Evolutionary conservation across 768 basidiomycete species (phyloP).

Genomic region (button mushroom (Agaricus bisporus)): DNA sequence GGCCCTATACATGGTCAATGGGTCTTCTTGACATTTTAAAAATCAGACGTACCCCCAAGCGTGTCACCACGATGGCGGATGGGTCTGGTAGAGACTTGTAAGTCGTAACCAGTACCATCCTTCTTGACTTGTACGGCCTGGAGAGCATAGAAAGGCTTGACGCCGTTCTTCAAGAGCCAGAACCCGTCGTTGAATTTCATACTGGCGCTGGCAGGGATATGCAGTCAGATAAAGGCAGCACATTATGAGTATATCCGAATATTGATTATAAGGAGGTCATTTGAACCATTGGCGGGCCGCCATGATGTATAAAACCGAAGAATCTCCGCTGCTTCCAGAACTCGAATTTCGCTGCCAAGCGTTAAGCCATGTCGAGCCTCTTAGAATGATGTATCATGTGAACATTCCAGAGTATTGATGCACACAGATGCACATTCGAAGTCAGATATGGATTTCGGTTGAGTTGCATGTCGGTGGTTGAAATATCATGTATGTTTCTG

Average conservation of each 20-base stretch:
- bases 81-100: constrained; percentile 55
- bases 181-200: constrained; percentile 78
- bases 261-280: constrained; percentile 2
- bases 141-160: constrained; percentile 54
- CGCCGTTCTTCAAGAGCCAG: constrained; percentile 59
- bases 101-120: constrained; percentile 42
- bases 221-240: neutral
- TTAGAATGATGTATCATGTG: too few relatives aligned
- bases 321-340: neutral
- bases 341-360: neutral
- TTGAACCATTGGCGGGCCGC: constrained; percentile 6
- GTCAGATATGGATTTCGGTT: too few relatives aligned
- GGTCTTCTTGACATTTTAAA: neutral
- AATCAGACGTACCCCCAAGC: constrained; percentile 37
- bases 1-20: constrained; percentile 31
- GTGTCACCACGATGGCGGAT: constrained; percentile 62
- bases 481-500: too few relatives aligned
- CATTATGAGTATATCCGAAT: constrained; percentile 2
- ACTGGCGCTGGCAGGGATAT: neutral
- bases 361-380: too few relatives aligned
- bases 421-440: too few relatives aligned
- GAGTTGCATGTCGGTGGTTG: too few relatives aligned
- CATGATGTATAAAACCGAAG: neutral
- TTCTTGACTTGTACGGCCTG: constrained; percentile 48
- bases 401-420: too few relatives aligned